phyloP scores from a whole-genome alignment of 2,329 filamentous ascomycete genomes.

The Neonectria ditissima region DNA sequence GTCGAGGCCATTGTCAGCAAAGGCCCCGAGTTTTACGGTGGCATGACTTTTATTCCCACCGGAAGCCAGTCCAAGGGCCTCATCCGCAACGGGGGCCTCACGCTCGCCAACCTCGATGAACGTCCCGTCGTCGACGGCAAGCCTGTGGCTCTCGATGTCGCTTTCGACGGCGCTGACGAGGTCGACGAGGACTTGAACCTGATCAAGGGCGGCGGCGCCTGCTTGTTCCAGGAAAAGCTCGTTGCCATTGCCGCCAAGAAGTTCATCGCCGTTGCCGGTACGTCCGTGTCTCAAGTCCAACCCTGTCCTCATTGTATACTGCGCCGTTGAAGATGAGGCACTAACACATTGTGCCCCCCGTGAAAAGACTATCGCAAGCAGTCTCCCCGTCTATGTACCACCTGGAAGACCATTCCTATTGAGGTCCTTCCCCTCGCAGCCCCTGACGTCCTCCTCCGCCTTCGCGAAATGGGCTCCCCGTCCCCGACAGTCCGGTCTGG shows the following conservation, averaged over 20 bases:
- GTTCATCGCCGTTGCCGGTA: conserved; percentile 88
- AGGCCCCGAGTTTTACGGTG: conserved; percentile 62
- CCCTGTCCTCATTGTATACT: not conserved
- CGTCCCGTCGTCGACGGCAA: conserved; percentile 64
- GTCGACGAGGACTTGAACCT: conserved; percentile 95
- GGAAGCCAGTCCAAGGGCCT: conserved; percentile 91
- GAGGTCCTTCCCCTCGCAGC: conserved; percentile 91
- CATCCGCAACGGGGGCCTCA: conserved; percentile 82
- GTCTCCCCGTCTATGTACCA: conserved; percentile 77
- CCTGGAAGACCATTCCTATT: conserved; percentile 90
- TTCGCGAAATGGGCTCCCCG: conserved; percentile 78
- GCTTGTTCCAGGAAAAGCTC: conserved; percentile 96
- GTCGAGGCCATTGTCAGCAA: conserved; percentile 81
- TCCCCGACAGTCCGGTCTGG: conserved; percentile 79
- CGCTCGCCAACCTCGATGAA: conserved; percentile 81
- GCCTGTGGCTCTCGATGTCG: conserved; percentile 78
- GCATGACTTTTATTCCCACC: conserved; percentile 90
- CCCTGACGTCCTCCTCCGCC: conserved; percentile 78
- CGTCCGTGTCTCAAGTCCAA: conserved; percentile 43
- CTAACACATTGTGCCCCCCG: conserved; percentile 7
- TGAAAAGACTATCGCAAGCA: conserved; percentile 86
- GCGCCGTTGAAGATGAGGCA: not conserved
- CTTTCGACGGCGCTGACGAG: conserved; percentile 97
- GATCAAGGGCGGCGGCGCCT: conserved; percentile 98
- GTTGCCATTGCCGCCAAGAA: conserved; percentile 86